Evolutionary conservation across 352 stramenopile species (phyloP), one percentile per base, ranked within the genome.

Genomic region (Blastocystis sp.): DNA sequence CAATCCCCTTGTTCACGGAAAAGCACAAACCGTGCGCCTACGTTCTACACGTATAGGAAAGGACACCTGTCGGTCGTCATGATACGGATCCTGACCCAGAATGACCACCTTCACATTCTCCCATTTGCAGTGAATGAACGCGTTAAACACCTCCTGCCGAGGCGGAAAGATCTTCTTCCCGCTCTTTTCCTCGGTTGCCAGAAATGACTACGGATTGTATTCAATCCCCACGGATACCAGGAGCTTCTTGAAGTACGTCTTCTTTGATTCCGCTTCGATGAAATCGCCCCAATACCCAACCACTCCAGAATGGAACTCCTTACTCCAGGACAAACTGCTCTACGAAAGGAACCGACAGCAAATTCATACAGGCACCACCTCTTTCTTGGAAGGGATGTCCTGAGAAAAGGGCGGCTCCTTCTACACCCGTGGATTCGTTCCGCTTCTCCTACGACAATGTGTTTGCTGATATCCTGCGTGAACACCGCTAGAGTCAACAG

Each of bases 1-100:
- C 86, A 0, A 98, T 87, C 11, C 94, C 94, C 24, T 91, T 89
- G 57, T 91, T 89, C 46, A 99, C 96, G 1, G 92, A 96, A 88
- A 96, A 96, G 48, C 90, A 92, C 46, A 96, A 87, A 0, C 92
- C 92, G 40, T 95, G 92, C 16, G 92, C 92, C 87, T 84, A 75
- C 4, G 0, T 40, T 42, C 1, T 24, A 42, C 11, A 29, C 9
- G 14, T 24, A 42, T 4, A 24, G 7, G 7, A 46, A 0, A 40
- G 14, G 36, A 29, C 8, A 78, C 67, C 21, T 95, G 92, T 3
- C 89, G 88, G 0, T 91, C 90, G 6, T 92, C 92, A 72, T 95
- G 92, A 88, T 95, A 95, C 49, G 92, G 92, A 65, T 95, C 92
- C 84, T 95, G 92, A 0, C 92, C 92, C 14, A 95, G 69, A 77